Evolutionary conservation across 768 basidiomycete genomes (phyloP).

Genomic region (Macrolepiota fuliginosa): DNA sequence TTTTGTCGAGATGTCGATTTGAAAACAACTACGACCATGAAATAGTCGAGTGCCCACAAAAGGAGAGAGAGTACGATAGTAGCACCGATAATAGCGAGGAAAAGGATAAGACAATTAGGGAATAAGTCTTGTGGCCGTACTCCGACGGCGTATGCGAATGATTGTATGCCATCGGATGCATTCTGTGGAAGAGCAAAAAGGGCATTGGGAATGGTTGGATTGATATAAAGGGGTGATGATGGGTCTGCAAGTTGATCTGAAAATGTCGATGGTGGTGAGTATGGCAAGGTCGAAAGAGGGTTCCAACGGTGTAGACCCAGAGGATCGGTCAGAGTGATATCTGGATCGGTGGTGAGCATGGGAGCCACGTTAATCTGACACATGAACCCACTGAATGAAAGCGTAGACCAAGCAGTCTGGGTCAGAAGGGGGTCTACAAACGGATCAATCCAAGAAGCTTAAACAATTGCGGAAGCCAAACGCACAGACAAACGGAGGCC

Average conservation of each 20-base stretch:
- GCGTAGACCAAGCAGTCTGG: slow-evolving; percentile 86
- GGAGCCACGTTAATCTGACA: not conserved
- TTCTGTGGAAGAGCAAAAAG: slow-evolving; percentile 69
- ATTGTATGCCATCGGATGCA: slow-evolving; percentile 66
- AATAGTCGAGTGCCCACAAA: slow-evolving; percentile 73
- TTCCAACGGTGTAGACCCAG: slow-evolving; percentile 58
- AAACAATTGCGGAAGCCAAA: slow-evolving; percentile 18
- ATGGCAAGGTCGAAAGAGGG: slow-evolving; percentile 55
- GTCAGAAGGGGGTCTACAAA: slow-evolving; percentile 81
- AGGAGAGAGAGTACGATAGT: slow-evolving; percentile 68
- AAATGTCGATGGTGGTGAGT: slow-evolving; percentile 68
- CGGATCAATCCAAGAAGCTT: slow-evolving; percentile 14
- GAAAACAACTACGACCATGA: slow-evolving; percentile 19
- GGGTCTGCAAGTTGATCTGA: slow-evolving; percentile 68
- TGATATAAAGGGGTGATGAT: slow-evolving; percentile 75
- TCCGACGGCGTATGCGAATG: slow-evolving; percentile 84
- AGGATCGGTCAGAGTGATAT: slow-evolving; percentile 67
- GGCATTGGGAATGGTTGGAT: slow-evolving; percentile 63
- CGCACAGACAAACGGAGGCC: slow-evolving; percentile 91
- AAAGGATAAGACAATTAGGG: slow-evolving; percentile 76
- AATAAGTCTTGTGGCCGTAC: slow-evolving; percentile 82
- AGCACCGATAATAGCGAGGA: slow-evolving; percentile 73
- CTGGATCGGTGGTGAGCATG: slow-evolving; percentile 33
- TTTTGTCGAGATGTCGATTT: slow-evolving; percentile 15
- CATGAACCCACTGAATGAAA: slow-evolving; percentile 58